Percentiles rank a stretch among this genome's conserved stretches.
Evolutionary conservation across 257 asterid genomes (phyloP).

Genomic region (Rhazya stricta): DNA sequence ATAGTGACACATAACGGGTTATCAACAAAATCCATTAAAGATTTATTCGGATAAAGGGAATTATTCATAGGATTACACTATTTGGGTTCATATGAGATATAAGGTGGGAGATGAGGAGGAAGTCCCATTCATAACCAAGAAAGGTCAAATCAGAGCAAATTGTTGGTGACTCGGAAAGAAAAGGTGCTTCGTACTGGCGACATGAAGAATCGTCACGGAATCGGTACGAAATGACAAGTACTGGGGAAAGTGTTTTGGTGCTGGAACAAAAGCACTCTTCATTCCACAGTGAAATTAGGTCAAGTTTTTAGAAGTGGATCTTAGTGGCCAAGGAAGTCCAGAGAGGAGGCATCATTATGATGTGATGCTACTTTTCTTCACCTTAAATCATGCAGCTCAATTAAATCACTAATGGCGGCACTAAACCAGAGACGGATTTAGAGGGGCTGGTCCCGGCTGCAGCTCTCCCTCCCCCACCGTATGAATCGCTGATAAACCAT

Average conservation of each 20-base stretch:
- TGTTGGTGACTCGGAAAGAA: not conserved
- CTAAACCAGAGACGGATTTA: too few relatives aligned
- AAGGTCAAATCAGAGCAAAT: not conserved
- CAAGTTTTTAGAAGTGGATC: not conserved
- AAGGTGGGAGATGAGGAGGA: not conserved
- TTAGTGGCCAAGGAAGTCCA: constrained; percentile 2
- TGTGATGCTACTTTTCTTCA: constrained; percentile 3
- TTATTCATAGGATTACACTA: too few relatives aligned
- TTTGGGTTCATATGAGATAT: too few relatives aligned
- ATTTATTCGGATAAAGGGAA: too few relatives aligned
- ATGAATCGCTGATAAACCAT: too few relatives aligned
- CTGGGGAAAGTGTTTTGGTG: not conserved
- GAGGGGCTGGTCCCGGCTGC: too few relatives aligned
- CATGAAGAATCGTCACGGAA: constrained; percentile 10
- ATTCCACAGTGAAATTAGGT: constrained; percentile 22
- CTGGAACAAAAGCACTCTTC: not conserved
- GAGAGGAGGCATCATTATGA: constrained; percentile 13
- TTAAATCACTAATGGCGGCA: not conserved
- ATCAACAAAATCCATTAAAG: too few relatives aligned
- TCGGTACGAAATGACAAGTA: constrained; percentile 15
- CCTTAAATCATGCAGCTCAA: not conserved
- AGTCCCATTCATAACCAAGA: not conserved
- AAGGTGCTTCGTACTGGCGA: constrained; percentile 2
- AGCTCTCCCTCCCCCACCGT: too few relatives aligned
- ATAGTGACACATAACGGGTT: too few relatives aligned